Evolutionary conservation across 257 asterid species (phyloP).

Genomic region (Plantago ovata): DNA sequence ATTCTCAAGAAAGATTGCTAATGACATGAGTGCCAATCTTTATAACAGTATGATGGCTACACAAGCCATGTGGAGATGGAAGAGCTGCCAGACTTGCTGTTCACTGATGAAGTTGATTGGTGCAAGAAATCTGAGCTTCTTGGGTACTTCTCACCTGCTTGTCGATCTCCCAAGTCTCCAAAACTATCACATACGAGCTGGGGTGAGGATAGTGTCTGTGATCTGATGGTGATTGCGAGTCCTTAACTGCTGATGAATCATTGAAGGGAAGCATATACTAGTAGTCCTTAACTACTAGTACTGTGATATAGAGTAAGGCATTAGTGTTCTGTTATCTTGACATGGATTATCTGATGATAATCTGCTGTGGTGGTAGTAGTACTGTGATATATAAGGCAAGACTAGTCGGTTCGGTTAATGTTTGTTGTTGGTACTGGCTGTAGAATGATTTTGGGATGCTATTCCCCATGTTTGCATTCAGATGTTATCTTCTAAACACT

Average conservation of each 20-base stretch:
- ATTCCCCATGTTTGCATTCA: background rate
- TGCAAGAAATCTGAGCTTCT: conserved; percentile 17
- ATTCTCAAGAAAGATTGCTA: too few relatives aligned
- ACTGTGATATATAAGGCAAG: background rate
- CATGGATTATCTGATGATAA: conserved; percentile 28
- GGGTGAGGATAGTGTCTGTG: conserved; percentile 39
- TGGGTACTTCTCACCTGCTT: conserved; percentile 36
- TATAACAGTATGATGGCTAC: conserved; percentile 27
- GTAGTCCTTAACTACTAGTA: background rate
- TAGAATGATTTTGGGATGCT: background rate
- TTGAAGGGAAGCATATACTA: conserved; percentile 6
- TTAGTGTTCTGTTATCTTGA: background rate
- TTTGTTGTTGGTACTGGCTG: background rate
- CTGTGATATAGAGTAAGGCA: too few relatives aligned
- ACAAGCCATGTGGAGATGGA: conserved; percentile 40
- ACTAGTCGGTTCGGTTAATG: background rate
- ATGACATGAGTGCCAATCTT: conserved; percentile 3
- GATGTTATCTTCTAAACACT: background rate
- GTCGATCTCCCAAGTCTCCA: conserved; percentile 53
- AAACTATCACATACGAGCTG: conserved; percentile 31
- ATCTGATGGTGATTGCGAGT: conserved; percentile 36
- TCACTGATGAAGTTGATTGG: conserved; percentile 26
- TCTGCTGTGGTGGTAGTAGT: background rate
- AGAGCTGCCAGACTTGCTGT: conserved; percentile 35
- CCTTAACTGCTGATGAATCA: conserved; percentile 30